These are phyloP conservation scores for Aspergillus aculeatus DNA, from an alignment of 2,329 filamentous ascomycete species.

Conservation along the genomic window DNA sequence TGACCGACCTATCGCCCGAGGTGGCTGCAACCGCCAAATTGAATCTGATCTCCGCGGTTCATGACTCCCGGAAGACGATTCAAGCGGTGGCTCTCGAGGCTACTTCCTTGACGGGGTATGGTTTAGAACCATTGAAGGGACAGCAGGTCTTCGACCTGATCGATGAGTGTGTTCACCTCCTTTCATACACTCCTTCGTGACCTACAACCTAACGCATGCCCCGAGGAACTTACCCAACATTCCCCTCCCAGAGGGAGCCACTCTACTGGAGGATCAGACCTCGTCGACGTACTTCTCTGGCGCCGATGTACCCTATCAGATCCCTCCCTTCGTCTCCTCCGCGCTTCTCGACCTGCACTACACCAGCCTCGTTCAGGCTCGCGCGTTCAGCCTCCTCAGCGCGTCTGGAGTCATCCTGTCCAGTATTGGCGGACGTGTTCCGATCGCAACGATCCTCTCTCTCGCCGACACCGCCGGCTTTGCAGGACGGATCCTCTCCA, in stretches of 20 bases:
- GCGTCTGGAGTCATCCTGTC: not conserved
- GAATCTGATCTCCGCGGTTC: not conserved
- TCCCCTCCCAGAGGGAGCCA: not conserved
- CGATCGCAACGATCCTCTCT: not conserved
- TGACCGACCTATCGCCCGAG: not conserved
- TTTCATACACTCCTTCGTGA: too few species aligned
- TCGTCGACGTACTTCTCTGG: not conserved
- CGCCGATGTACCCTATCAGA: not conserved
- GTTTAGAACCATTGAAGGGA: not conserved
- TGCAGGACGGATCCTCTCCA: not conserved
- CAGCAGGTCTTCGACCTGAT: not conserved
- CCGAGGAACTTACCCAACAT: constrained; percentile 1
- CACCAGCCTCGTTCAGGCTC: not conserved
- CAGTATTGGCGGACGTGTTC: not conserved
- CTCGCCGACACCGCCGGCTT: not conserved
- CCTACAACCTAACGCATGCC: not conserved
- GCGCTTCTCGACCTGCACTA: not conserved
- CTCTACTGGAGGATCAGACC: not conserved
- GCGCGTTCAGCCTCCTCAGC: not conserved
- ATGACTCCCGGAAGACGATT: not conserved
- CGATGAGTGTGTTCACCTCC: not conserved
- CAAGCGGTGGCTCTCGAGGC: not conserved
- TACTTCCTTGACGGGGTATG: not conserved
- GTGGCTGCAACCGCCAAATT: not conserved
- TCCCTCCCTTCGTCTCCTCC: not conserved